Evolutionary conservation across 306 rosid species (phyloP).

Genomic region (Chamaecrista fasciculata): DNA sequence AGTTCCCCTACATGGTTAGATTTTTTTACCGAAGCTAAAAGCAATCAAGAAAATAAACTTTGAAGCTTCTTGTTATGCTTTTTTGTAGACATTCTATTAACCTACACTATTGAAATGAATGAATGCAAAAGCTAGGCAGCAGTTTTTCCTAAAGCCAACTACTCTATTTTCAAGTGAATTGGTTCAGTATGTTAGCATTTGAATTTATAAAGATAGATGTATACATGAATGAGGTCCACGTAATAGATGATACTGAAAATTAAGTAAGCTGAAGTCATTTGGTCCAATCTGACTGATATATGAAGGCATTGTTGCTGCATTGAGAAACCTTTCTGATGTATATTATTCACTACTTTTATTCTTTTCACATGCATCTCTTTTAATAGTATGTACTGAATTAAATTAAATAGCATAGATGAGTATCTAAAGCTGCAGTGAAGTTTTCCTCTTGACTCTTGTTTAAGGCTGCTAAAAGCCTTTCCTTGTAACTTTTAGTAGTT

Average conservation of each 20-base stretch:
- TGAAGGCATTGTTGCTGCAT: neutral
- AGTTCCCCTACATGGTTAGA: slow-evolving; percentile 93
- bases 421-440: slow-evolving; percentile 9
- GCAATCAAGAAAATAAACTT: slow-evolving; percentile 4
- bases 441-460: neutral
- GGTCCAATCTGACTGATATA: neutral
- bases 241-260: slow-evolving; percentile 6
- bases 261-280: too few species aligned
- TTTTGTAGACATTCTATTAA: neutral
- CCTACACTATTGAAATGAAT: slow-evolving; percentile 11
- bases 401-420: neutral
- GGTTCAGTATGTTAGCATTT: neutral
- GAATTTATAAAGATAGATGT: neutral
- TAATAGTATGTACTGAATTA: neutral
- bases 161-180: neutral
- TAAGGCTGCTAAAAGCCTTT: slow-evolving; percentile 12
- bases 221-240: neutral
- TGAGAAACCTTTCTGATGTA: neutral
- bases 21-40: slow-evolving; percentile 21
- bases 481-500: neutral
- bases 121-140: neutral
- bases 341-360: slow-evolving; percentile 2
- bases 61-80: slow-evolving; percentile 14
- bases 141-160: slow-evolving; percentile 14
- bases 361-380: neutral